A percentile compares a stretch with the other conserved stretches of the same genome.
phyloP scores from a whole-genome alignment of 2,329 filamentous ascomycete species.

The Fusarium ambrosium region DNA sequence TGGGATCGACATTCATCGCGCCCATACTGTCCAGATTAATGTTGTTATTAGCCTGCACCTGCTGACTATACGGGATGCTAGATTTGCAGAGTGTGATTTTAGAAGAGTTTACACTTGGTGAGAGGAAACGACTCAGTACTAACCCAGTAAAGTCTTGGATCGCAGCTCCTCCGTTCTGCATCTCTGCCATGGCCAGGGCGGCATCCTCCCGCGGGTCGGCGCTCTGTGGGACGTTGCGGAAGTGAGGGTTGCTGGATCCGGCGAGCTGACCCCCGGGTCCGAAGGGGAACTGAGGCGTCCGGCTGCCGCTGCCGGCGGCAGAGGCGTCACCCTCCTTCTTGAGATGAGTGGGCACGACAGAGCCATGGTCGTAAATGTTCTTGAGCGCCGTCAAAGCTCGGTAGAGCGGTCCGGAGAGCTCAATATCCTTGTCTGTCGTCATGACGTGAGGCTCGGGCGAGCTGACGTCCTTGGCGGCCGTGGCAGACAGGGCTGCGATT shows the following conservation, averaged over 20 bases:
- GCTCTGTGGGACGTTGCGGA: conserved; percentile 46
- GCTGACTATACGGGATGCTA: conserved; percentile 55
- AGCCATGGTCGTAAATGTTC: conserved; percentile 77
- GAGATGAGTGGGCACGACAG: conserved; percentile 64
- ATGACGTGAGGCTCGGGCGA: conserved; percentile 67
- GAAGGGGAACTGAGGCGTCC: conserved; percentile 56
- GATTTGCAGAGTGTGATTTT: conserved; percentile 30
- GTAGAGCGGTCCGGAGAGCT: conserved; percentile 72
- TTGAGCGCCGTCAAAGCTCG: conserved; percentile 72
- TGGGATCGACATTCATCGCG: conserved; percentile 67
- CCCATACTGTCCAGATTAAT: conserved; percentile 60
- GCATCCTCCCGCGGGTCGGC: conserved; percentile 72
- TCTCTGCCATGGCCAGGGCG: conserved; percentile 74
- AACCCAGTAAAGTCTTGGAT: conserved; percentile 62
- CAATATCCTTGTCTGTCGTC: conserved; percentile 71
- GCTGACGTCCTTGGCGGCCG: conserved; percentile 72
- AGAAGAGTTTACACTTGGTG: conserved; percentile 14
- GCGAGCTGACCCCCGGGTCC: conserved; percentile 41
- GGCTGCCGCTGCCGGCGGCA: conserved; percentile 60
- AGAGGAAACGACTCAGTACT: conserved; percentile 17
- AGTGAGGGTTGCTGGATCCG: conserved; percentile 43
- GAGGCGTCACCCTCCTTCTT: conserved; percentile 64
- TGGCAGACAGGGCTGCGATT: conserved; percentile 73
- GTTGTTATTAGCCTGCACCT: conserved; percentile 51
- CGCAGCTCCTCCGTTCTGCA: conserved; percentile 68